Evolutionary conservation across 345 rosid species (phyloP), one percentile per base, ranked within the genome.

Genomic region (Salix arbutifolia): DNA sequence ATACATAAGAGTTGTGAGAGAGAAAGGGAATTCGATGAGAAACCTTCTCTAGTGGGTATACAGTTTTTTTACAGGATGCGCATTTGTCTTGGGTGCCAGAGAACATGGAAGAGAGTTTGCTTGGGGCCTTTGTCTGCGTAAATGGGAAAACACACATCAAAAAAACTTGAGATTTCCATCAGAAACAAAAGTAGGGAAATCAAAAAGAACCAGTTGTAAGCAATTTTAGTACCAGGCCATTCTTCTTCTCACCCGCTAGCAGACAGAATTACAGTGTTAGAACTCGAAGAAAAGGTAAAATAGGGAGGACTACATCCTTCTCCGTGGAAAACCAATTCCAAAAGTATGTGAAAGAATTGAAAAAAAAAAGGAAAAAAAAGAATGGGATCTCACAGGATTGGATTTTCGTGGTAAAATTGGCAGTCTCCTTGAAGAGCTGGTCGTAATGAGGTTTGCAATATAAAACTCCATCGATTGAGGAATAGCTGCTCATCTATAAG

Each of bases 361-460:
- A 76, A 28, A 77, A 76, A 30, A 17, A 3, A 79, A 56, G n/a
- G 17, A 40, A 18, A 30, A 4, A 8, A n/a, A 5, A 71, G 25
- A 33, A 23, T 10, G 13, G 8, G 8, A 9, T 33, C 48, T 78
- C 72, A 87, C 90, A 77, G 71, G 81, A 13, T 75, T 88, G 88
- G 76, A 85, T 74, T 78, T 85, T 88, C 84, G 86, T 88, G 67
- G 81, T 72, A 82, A 79, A 89, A 69, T 83, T 90, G 14, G 89
- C 91, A 10, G 80, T 71, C 82, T 92, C 93, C 87, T 86, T 92
- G 78, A 86, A 88, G 69, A 90, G 92, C 83, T 92, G 97, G 87
- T 92, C 97, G 78, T 83, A 92, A 77, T 94, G 98, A 75, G 97
- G 90, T 86, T 87, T 92, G 88, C 98, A 94, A 70, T 91, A 92